phyloP scores from a whole-genome alignment of 2,329 filamentous ascomycete species.

The Alternaria viburni region DNA sequence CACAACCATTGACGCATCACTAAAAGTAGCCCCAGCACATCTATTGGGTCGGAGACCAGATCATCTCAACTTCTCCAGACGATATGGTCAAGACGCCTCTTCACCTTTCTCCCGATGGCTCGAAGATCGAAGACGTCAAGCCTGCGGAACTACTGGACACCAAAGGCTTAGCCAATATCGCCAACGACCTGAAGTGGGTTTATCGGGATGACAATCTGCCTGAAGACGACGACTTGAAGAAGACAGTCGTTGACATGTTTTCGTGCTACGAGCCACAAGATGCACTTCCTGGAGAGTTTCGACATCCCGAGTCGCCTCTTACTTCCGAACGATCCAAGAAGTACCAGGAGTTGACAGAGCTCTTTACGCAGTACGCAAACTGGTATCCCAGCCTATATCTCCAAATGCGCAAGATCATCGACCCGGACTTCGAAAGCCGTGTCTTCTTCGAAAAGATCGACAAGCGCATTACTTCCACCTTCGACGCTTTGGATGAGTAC shows the following conservation, averaged over 20 bases:
- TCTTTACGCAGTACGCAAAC: conserved; percentile 38
- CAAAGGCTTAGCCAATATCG: conserved; percentile 34
- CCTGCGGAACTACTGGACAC: conserved; percentile 38
- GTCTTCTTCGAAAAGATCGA: conserved; percentile 47
- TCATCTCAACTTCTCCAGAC: conserved; percentile 33
- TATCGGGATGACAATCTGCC: conserved; percentile 35
- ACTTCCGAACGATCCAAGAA: conserved; percentile 39
- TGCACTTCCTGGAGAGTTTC: conserved; percentile 44
- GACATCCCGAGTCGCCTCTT: conserved; percentile 30
- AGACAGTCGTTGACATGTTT: conserved; percentile 43
- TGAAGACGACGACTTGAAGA: conserved; percentile 38
- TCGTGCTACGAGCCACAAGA: conserved; percentile 47
- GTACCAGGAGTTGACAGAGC: conserved; percentile 37
- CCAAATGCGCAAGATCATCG: conserved; percentile 36
- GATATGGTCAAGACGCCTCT: conserved; percentile 32
- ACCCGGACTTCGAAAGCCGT: conserved; percentile 39
- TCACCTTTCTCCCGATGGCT: conserved; percentile 41
- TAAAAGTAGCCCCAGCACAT: conserved; percentile 39
- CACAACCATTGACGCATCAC: not conserved
- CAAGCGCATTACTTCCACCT: conserved; percentile 33
- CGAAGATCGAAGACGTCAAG: conserved; percentile 36
- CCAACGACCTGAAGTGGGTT: conserved; percentile 39
- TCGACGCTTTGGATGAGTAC: conserved; percentile 41
- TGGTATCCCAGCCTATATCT: conserved; percentile 36
- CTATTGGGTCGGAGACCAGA: conserved; percentile 47